Percentiles rank a stretch among this genome's conserved stretches.
Evolutionary conservation across 148 eudicot species (phyloP).

Genomic region (Chenopodium berlandieri): DNA sequence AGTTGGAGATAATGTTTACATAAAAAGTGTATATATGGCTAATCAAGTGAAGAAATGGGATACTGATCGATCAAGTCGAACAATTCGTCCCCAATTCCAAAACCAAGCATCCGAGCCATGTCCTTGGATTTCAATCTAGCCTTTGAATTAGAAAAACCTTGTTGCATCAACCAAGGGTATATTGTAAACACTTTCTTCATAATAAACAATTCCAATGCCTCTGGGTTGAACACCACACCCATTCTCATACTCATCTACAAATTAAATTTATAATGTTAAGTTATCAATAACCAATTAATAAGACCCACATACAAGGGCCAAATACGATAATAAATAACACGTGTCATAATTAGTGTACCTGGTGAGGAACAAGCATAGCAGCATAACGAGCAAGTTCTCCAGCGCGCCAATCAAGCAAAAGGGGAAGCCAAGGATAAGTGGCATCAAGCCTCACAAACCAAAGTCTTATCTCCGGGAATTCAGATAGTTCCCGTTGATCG

Average conservation of each 20-base stretch:
- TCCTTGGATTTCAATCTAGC: constrained; percentile 70
- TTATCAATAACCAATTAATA: too few relatives aligned
- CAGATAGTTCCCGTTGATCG: constrained; percentile 75
- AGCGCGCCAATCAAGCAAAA: constrained; percentile 80
- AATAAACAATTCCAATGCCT: constrained; percentile 75
- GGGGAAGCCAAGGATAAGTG: constrained; percentile 87
- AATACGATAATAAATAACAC: not conserved
- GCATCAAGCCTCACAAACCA: constrained; percentile 95
- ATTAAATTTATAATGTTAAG: too few relatives aligned
- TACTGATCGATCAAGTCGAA: constrained; percentile 59
- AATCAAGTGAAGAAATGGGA: constrained; percentile 16
- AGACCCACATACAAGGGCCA: not conserved
- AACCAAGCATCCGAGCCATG: constrained; percentile 92
- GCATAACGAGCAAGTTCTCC: constrained; percentile 97
- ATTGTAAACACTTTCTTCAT: constrained; percentile 67
- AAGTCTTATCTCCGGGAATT: constrained; percentile 71
- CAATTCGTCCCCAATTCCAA: constrained; percentile 79
- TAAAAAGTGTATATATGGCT: not conserved
- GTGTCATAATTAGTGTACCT: constrained; percentile 36
- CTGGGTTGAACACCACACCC: constrained; percentile 87
- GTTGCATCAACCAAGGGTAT: constrained; percentile 75
- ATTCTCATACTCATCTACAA: constrained; percentile 72
- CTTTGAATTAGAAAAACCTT: constrained; percentile 44
- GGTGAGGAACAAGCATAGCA: constrained; percentile 95
- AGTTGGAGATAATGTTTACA: not conserved